phyloP scores from a whole-genome alignment of 2,329 filamentous ascomycete species.

The Neonectria sp. region DNA sequence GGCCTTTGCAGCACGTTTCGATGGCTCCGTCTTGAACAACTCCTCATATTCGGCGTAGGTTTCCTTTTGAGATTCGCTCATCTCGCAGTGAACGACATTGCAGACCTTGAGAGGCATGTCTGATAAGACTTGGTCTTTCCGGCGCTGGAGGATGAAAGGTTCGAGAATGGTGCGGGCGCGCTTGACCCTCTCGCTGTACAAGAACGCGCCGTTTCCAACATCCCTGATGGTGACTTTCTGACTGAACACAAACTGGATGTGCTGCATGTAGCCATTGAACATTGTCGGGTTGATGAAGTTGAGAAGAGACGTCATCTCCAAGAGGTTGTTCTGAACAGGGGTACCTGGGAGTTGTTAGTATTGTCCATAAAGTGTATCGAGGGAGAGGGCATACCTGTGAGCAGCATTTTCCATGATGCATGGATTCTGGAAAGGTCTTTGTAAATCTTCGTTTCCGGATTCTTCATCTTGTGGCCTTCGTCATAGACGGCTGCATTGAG shows the following conservation, averaged over 20 bases:
- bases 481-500: slow-evolving; percentile 82
- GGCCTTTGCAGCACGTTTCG: slow-evolving; percentile 66
- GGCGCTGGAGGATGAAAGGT: slow-evolving; percentile 93
- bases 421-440: slow-evolving; percentile 83
- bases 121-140: slow-evolving; percentile 91
- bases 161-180: slow-evolving; percentile 93
- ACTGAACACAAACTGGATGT: slow-evolving; percentile 90
- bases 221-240: slow-evolving; percentile 90
- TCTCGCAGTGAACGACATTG: slow-evolving; percentile 84
- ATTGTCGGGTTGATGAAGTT: slow-evolving; percentile 94
- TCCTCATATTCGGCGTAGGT: slow-evolving; percentile 79
- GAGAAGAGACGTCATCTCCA: slow-evolving; percentile 90
- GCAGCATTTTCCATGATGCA: slow-evolving; percentile 86
- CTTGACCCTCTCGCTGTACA: slow-evolving; percentile 89
- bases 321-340: slow-evolving; percentile 93
- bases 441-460: slow-evolving; percentile 86
- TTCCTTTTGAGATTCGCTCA: slow-evolving; percentile 79
- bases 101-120: slow-evolving; percentile 87
- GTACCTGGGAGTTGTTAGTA: slow-evolving; percentile 76
- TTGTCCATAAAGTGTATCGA: too few species aligned
- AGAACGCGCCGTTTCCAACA: slow-evolving; percentile 82
- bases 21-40: slow-evolving; percentile 75
- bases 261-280: slow-evolving; percentile 82
- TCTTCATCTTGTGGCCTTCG: slow-evolving; percentile 95
- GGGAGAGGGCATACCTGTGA: slow-evolving; percentile 60